phyloP scores from a whole-genome alignment of 1,284 basidiomycete species.

The Boletus smithii region DNA sequence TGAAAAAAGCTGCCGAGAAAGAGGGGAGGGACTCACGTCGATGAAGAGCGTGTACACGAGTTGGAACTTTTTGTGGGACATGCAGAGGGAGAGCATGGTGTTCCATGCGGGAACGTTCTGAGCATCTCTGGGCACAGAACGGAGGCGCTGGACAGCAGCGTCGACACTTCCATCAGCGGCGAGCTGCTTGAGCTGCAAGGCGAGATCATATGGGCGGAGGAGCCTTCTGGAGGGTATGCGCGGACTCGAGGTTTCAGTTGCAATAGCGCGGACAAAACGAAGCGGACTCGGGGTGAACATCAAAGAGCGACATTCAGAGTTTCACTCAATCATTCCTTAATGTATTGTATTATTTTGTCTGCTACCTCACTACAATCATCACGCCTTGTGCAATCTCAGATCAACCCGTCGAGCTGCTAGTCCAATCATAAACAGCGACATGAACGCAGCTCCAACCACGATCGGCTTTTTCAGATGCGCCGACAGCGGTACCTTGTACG shows the following conservation, averaged over 20 bases:
- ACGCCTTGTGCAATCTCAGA: conserved; percentile 57
- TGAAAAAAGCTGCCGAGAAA: conserved; percentile 1
- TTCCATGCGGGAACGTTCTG: conserved; percentile 75
- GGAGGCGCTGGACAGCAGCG: conserved; percentile 58
- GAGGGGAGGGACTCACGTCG: conserved; percentile 50
- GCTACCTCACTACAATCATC: conserved; percentile 20
- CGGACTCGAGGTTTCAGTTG: conserved; percentile 4
- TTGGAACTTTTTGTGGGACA: conserved; percentile 53
- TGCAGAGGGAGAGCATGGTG: conserved; percentile 59
- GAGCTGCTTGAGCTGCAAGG: conserved; percentile 52
- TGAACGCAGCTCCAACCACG: conserved; percentile 65
- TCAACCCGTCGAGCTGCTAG: conserved; percentile 63
- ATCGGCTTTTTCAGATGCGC: conserved; percentile 84
- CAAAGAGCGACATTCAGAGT: no score
- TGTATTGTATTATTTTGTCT: conserved; percentile 43
- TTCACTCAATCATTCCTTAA: no score
- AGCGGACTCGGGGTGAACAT: no score
- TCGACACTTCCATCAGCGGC: conserved; percentile 52
- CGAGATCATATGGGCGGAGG: conserved; percentile 60
- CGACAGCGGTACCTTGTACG: conserved; percentile 74
- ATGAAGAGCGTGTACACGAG: conserved; percentile 57
- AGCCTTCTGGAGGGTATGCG: conserved; percentile 23
- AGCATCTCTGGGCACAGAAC: conserved; percentile 61
- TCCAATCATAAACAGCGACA: conserved; percentile 61
- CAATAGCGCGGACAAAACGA: conserved; percentile 16